Evolutionary conservation across 2,329 filamentous ascomycete species (phyloP).

Genomic region (Fusarium staphyleae): DNA sequence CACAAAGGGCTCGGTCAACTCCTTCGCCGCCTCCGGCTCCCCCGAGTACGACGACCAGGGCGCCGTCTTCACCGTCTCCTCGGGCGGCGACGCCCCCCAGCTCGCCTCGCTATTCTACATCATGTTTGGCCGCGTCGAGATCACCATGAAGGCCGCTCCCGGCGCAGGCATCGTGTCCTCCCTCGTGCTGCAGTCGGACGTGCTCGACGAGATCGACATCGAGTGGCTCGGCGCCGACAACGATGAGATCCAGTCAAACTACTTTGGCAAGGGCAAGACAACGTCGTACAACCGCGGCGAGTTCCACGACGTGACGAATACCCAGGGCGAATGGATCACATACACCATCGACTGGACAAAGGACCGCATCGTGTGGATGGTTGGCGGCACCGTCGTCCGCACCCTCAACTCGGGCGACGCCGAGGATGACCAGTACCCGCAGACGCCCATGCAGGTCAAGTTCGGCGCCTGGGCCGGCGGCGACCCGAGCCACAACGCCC

Average conservation of each 20-base stretch:
- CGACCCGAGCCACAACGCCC: constrained; percentile 73
- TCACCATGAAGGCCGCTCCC: constrained; percentile 83
- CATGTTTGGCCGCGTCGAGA: constrained; percentile 95
- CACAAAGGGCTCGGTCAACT: constrained; percentile 75
- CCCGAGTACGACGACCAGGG: constrained; percentile 80
- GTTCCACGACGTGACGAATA: constrained; percentile 73
- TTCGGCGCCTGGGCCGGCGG: constrained; percentile 93
- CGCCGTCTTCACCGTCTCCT: constrained; percentile 78
- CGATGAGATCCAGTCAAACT: constrained; percentile 90
- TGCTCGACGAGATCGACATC: constrained; percentile 94
- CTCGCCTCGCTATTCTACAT: constrained; percentile 95
- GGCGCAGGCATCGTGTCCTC: constrained; percentile 94
- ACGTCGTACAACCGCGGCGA: constrained; percentile 86
- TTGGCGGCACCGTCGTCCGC: constrained; percentile 79
- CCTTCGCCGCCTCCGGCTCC: constrained; percentile 74
- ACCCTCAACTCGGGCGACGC: constrained; percentile 75
- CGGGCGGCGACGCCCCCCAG: constrained; percentile 83
- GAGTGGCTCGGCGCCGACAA: constrained; percentile 88
- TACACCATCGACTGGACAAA: constrained; percentile 94
- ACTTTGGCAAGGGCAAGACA: constrained; percentile 92
- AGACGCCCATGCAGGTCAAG: constrained; percentile 94
- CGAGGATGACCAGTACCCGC: constrained; percentile 79
- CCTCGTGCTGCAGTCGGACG: constrained; percentile 88
- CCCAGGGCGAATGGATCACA: constrained; percentile 79
- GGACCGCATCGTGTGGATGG: constrained; percentile 84